Evolutionary conservation across 345 rosid species (phyloP), one percentile per base, ranked within the genome.

Genomic region (Hibiscus trionum): DNA sequence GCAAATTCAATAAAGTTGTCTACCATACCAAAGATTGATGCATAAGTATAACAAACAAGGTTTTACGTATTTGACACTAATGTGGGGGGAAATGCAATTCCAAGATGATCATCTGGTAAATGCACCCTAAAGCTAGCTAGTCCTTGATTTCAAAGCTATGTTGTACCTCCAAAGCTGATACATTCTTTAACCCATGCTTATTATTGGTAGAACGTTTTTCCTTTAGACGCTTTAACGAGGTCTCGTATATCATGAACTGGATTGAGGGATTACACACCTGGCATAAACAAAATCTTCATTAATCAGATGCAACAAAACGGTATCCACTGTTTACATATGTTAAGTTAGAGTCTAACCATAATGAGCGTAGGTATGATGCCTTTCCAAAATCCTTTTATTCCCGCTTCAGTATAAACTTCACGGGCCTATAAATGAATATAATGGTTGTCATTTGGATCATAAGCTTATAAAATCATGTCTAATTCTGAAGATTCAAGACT

Each of bases 261-360:
- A 88, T 86, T 56, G 93, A 88, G 16, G 93, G 93, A 76, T 88
- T 88, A 80, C 90, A 88, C 24, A 88, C 93, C 93, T 84, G 73
- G 21, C 46, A 78, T 47, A 47, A 27, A n/a, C 64, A 66, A 61
- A 78, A 58, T 42, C 47, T 39, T 71, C 15, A 27, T 57, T 24
- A 71, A 64, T 66, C 16, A 66, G 47, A 46, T 12, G 69, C 56
- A 81, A 75, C 26, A 67, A 12, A 66, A 72, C 9, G 11, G 47
- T 57, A 33, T 33, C 17, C 71, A n/a, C 3, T 7, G 57, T 49
- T 49, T 49, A 24, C 61, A 65, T 61, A 44, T 8, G 49, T 33
- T 12, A 33, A 46, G 44, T 29, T 52, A 55, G 42, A 53, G 27
- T 64, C 90, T 83, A 66, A 88, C 93, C 93, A 88, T 88, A 49